Conservation (phyloP, 371 early-diverging fungal species). For the Syncephalis plumigaleata region DNA sequence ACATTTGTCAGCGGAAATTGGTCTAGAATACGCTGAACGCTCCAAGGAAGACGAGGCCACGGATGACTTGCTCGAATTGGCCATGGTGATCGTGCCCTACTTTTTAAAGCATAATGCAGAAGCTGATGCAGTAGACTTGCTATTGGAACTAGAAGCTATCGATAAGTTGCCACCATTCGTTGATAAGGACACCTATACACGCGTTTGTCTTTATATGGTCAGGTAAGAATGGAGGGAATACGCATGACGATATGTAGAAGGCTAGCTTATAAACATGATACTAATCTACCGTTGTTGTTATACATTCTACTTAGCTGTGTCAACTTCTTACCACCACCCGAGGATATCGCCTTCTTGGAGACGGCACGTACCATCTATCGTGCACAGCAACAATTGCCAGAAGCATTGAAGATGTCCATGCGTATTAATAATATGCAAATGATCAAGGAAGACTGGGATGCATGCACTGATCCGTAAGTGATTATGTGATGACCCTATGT, state of each 20-base stretch:
- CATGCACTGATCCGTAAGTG: slow-evolving; percentile 61
- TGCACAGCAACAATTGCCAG: slow-evolving; percentile 54
- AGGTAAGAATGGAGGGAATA: no score
- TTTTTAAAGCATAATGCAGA: slow-evolving; percentile 94
- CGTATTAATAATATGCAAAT: slow-evolving; percentile 61
- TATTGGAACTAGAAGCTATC: slow-evolving; percentile 75
- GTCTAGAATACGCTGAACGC: slow-evolving; percentile 57
- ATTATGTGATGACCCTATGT: neutral
- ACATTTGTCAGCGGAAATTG: slow-evolving; percentile 85
- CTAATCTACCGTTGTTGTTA: no score
- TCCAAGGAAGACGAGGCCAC: slow-evolving; percentile 31
- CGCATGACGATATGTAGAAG: no score
- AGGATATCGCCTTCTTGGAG: slow-evolving; percentile 65
- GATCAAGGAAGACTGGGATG: slow-evolving; percentile 78
- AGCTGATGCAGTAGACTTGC: slow-evolving; percentile 91
- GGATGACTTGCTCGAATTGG: slow-evolving; percentile 48
- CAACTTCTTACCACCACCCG: slow-evolving; percentile 76
- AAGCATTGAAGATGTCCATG: slow-evolving; percentile 74
- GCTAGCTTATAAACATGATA: no score
- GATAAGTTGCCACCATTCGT: slow-evolving; percentile 58
- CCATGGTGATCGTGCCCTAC: slow-evolving; percentile 79
- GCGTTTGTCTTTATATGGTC: slow-evolving; percentile 90
- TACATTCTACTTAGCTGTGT: no score
- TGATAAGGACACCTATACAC: slow-evolving; percentile 78
- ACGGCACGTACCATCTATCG: slow-evolving; percentile 85